These are phyloP conservation scores for Salix exigua DNA, from an alignment of 345 rosid species.

Conservation along the genomic window DNA sequence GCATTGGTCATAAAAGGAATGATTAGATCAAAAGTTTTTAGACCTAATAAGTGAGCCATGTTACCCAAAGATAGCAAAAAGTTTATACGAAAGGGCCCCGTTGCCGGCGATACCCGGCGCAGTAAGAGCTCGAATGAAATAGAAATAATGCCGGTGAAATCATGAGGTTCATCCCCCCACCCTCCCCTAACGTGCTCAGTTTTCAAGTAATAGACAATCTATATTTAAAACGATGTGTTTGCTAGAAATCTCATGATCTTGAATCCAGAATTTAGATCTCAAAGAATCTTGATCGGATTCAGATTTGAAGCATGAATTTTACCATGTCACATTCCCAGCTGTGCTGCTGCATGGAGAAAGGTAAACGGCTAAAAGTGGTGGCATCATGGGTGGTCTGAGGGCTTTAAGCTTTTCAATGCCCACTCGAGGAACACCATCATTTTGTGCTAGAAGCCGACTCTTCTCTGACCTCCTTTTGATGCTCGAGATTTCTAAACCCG, in stretches of 20 bases:
- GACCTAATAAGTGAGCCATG: conserved; percentile 25
- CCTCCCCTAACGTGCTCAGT: too few species aligned
- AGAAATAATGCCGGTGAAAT: not conserved
- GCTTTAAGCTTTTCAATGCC: conserved; percentile 35
- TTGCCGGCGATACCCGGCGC: conserved; percentile 17
- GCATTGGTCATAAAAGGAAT: conserved; percentile 9
- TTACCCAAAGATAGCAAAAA: conserved; percentile 17
- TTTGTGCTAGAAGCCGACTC: conserved; percentile 44
- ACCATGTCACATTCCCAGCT: conserved; percentile 18
- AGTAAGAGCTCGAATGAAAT: not conserved
- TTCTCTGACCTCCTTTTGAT: conserved; percentile 8
- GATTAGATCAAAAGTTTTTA: conserved; percentile 9
- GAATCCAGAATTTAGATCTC: too few species aligned
- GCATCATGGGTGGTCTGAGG: conserved; percentile 8
- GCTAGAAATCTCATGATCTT: not conserved
- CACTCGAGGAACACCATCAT: conserved; percentile 75
- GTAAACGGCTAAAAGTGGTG: not conserved
- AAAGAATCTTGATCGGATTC: too few species aligned
- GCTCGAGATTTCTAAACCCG: conserved; percentile 16
- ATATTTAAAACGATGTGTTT: too few species aligned
- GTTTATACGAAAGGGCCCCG: conserved; percentile 27
- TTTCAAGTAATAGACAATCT: too few species aligned
- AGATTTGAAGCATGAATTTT: not conserved
- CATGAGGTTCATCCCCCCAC: not conserved
- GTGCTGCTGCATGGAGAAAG: not conserved